A percentile compares a stretch with the other conserved stretches of the same genome.
Conservation (phyloP, 495 filamentous ascomycete species). For the Penicillium turbatum region DNA sequence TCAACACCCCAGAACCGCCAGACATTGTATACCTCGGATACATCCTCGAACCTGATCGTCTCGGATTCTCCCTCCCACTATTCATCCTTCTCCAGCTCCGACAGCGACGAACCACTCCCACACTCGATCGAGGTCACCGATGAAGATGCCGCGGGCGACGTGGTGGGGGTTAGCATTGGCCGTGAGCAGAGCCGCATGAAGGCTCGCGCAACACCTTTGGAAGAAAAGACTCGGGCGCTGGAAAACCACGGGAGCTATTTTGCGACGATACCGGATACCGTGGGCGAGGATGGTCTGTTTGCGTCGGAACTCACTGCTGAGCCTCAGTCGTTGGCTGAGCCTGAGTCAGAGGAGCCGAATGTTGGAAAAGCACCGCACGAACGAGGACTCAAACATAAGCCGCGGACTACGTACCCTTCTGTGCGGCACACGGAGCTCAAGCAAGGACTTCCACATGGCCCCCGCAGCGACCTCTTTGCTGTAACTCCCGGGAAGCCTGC, state of each 20-base stretch:
- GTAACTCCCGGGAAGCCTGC: conserved; percentile 1
- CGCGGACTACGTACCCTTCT: conserved; percentile 7
- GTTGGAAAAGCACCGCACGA: background rate
- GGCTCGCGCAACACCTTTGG: conserved; percentile 64
- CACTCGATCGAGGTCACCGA: conserved; percentile 20
- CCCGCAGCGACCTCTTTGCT: conserved; percentile 15
- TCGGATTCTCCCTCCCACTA: conserved; percentile 26
- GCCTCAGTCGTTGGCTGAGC: conserved; percentile 27
- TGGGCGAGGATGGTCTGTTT: conserved; percentile 31
- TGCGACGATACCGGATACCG: conserved; percentile 30
- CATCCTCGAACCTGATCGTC: conserved; percentile 16
- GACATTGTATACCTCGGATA: conserved; percentile 20
- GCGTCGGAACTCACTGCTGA: conserved; percentile 33
- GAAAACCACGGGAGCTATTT: conserved; percentile 55
- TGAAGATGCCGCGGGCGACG: conserved; percentile 51
- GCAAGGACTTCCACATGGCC: conserved; percentile 11
- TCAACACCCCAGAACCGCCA: conserved; percentile 9
- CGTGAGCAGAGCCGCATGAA: conserved; percentile 66
- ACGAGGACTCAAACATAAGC: background rate
- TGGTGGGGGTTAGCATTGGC: conserved; percentile 76
- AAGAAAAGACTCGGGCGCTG: conserved; percentile 70
- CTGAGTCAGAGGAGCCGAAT: conserved; percentile 21
- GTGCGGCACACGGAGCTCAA: conserved; percentile 1
- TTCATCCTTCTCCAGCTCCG: conserved; percentile 34
- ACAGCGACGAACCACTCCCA: conserved; percentile 32